A percentile compares a stretch with the other conserved stretches of the same genome.
Evolutionary conservation across 1,139 yeast genomes (phyloP).

Genomic region (Saccharomyces uvarum): DNA sequence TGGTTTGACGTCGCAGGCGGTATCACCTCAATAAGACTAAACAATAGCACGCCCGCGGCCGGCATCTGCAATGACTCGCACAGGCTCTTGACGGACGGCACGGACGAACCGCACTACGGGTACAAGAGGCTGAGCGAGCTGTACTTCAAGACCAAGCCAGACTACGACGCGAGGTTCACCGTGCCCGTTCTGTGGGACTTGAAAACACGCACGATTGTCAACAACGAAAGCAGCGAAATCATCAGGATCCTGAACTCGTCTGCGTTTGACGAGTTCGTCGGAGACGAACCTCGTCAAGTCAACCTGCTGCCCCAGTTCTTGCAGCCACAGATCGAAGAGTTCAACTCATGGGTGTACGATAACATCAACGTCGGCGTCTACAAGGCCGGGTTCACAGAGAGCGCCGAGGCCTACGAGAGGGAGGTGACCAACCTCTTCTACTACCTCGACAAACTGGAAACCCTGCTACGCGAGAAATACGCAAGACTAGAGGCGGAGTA

Average conservation of each 20-base stretch:
- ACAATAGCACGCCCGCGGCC: constrained; percentile 13
- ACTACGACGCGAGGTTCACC: constrained; percentile 73
- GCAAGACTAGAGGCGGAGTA: constrained; percentile 32
- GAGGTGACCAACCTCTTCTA: constrained; percentile 61
- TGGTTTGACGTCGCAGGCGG: constrained; percentile 21
- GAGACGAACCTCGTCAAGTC: constrained; percentile 8
- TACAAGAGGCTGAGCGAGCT: constrained; percentile 56
- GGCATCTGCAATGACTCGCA: constrained; percentile 17
- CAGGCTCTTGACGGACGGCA: constrained; percentile 30
- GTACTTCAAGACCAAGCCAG: constrained; percentile 67
- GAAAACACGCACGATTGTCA: constrained; percentile 72
- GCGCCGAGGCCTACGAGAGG: constrained; percentile 61
- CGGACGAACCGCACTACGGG: constrained; percentile 62
- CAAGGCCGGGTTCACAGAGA: constrained; percentile 84
- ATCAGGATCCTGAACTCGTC: constrained; percentile 67
- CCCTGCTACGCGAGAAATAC: constrained; percentile 44
- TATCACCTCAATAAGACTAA: constrained; percentile 12
- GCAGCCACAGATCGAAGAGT: constrained; percentile 55
- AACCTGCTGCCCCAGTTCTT: constrained; percentile 57
- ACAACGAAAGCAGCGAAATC: constrained; percentile 84
- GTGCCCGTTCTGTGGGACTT: constrained; percentile 93
- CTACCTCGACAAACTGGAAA: constrained; percentile 70
- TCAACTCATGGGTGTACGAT: constrained; percentile 80
- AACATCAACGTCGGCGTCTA: constrained; percentile 89
- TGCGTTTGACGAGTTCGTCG: constrained; percentile 49